Percentiles rank a stretch among this genome's conserved stretches.
phyloP scores from a whole-genome alignment of 805 yeast genomes.

The Metschnikowia bowlesiae region DNA sequence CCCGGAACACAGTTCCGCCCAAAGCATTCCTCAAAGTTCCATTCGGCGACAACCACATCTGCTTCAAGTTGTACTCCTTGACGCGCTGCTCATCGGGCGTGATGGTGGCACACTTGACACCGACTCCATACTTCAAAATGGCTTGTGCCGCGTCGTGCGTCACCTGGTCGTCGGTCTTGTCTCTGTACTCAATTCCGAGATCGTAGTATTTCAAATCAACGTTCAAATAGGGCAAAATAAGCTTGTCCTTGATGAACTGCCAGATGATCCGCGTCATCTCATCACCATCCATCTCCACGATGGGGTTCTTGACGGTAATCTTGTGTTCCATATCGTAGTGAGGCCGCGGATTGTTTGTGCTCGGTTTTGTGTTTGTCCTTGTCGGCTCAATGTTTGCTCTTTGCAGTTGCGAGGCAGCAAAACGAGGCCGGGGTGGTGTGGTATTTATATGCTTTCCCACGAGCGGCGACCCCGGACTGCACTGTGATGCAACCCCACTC shows the following conservation, averaged over 20 bases:
- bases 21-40: constrained; percentile 79
- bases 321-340: constrained; percentile 24
- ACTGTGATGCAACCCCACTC: constrained; percentile 2
- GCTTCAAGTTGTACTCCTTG: constrained; percentile 63
- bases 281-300: constrained; percentile 80
- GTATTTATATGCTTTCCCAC: background rate
- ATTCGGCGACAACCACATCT: constrained; percentile 85
- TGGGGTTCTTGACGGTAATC: constrained; percentile 66
- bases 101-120: constrained; percentile 80
- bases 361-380: background rate
- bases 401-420: background rate
- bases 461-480: background rate
- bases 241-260: constrained; percentile 65
- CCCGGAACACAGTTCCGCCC: constrained; percentile 82
- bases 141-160: constrained; percentile 79
- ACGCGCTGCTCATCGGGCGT: constrained; percentile 83
- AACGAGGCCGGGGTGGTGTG: background rate
- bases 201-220: constrained; percentile 75
- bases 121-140: constrained; percentile 69
- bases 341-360: too few species aligned
- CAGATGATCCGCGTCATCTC: constrained; percentile 86
- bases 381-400: background rate
- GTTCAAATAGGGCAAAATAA: constrained; percentile 65
- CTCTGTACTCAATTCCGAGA: constrained; percentile 63
- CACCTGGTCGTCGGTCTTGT: constrained; percentile 65